Evolutionary conservation across 1,139 yeast genomes (phyloP), one percentile per base, ranked within the genome.

Genomic region (Torulaspora globosa): DNA sequence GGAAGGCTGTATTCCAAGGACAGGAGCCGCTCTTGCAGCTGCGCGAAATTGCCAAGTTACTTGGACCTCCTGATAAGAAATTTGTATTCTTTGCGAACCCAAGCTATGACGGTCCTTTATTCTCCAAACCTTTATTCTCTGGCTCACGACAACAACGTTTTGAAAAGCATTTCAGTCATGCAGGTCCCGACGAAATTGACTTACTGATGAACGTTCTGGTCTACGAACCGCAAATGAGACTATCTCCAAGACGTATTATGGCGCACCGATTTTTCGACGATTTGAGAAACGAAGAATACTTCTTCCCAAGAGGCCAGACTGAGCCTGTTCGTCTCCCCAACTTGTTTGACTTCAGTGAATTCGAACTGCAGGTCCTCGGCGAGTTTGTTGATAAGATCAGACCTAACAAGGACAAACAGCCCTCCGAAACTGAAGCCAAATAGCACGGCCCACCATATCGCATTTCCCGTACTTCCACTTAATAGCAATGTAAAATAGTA

Each of bases 1-100:
- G 92, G 27, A 82, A 80, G 62, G 88, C 92, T 3, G 82, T 85
- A 18, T 85, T 85, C 69, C 92, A 84, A 68, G 94, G 94, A 43
- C 82, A 79, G 57, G 81, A 82, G 43, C 87, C 90, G 11, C 76
- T 82, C 60, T 68, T 82, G 43, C 95, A 84, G 65, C 71, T 84
- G 55, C 77, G 85, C 60, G 95, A 84, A 64, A 84, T 84, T 53
- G 79, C 88, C 1, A 84, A 84, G 63, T 68, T 84, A 48, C 70
- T 84, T 58, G 95, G 95, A 1, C 92, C 92, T 15, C 82, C 85
- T 35, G 74, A 70, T 48, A 83, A 82, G 57, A 75, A 81, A 43
- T 84, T 84, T 60, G 79, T 84, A 55, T 82, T 79, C 67, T 81
- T 82, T 57, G 80, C 84, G 43, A 84, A 84, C 60, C 86, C 90